Evolutionary conservation across 192 early-diverging fungal species (phyloP), one percentile per base, ranked within the genome.

Genomic region (Rhizoclosmatium sp.): DNA sequence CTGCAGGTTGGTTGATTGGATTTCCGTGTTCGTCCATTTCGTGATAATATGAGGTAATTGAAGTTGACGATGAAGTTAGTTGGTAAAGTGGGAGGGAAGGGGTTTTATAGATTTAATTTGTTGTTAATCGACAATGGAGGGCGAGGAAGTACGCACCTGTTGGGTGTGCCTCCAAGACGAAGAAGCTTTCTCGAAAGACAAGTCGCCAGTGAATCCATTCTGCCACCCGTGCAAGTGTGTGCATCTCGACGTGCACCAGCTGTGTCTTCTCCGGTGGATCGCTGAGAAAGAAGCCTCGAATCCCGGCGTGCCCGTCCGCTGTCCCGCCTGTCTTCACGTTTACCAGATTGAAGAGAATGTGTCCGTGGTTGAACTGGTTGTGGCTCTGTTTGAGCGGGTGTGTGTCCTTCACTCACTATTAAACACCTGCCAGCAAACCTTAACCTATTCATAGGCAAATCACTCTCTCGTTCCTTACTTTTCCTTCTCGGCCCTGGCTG

Each of bases 81-180:
- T 31, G 31, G 31, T 31, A 31, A 31, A 31, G 31, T 31, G 31
- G 31, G 31, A 31, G 31, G 0, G 31, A 0, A 31, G 31, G 31
- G 31, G 31, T 31, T 31, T 31, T 31, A 31, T 31, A 31, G 31
- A 31, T 31, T 31, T 31, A 31, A 31, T 58, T 58, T 14, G 14
- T 58, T 21, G 56, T 14, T 58, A 58, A 14, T 58, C 14, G 56
- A 16, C 56, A 21, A 71, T 71, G 69, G 69, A 7, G 46, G 51
- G 51, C 0, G 69, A 49, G 12, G 19, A 31, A 21, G 9, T 5
- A 14, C 77, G 61, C 45, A 77, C 65, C 5, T 85, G 84, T 66
- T 85, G 84, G 84, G 80, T 85, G 45, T 85, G 84, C 49, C 82
- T 85, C 49, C 62, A 81, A 65, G 80, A 79, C 42, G 81, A 82